phyloP scores from a whole-genome alignment of 192 early-diverging fungal species.

The Borealophlyctis nickersoniae region DNA sequence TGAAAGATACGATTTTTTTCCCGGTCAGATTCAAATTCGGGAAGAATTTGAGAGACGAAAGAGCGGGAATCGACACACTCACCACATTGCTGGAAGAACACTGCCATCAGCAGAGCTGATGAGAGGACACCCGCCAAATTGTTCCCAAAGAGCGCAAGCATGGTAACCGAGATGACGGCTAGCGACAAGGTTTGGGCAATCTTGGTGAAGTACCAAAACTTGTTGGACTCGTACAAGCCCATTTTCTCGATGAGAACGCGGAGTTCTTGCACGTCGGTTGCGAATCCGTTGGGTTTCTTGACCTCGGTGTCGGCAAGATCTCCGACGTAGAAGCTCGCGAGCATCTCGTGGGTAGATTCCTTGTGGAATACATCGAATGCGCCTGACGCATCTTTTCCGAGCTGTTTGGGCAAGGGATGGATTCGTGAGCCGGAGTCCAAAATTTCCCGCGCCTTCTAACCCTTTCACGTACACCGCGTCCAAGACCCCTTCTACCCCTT shows the following conservation, averaged over 20 bases:
- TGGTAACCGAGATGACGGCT: conserved; percentile 39
- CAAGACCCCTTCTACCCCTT: too few species aligned
- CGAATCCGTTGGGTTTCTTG: conserved; percentile 36
- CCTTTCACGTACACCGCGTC: too few species aligned
- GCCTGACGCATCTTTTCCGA: conserved; percentile 65
- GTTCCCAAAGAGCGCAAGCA: conserved; percentile 54
- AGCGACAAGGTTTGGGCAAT: conserved; percentile 55
- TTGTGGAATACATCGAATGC: conserved; percentile 80
- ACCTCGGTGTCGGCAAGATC: conserved; percentile 57
- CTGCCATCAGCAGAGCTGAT: conserved; percentile 56
- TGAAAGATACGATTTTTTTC: too few species aligned
- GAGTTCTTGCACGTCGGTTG: conserved; percentile 57
- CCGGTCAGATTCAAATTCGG: too few species aligned
- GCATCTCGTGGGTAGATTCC: conserved; percentile 54
- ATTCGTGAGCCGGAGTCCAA: too few species aligned
- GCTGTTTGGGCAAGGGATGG: too few species aligned
- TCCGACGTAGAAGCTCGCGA: conserved; percentile 74
- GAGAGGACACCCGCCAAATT: conserved; percentile 51
- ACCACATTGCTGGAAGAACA: conserved; percentile 81
- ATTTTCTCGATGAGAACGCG: conserved; percentile 46
- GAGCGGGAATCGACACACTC: too few species aligned
- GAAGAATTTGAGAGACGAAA: too few species aligned
- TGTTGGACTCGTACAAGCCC: conserved; percentile 64
- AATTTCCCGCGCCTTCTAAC: too few species aligned
- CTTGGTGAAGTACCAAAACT: conserved; percentile 68